Base-by-base conservation (phyloP, 2,329 filamentous ascomycete genomes). In the Penicillium aurantiogriseum region DNA sequence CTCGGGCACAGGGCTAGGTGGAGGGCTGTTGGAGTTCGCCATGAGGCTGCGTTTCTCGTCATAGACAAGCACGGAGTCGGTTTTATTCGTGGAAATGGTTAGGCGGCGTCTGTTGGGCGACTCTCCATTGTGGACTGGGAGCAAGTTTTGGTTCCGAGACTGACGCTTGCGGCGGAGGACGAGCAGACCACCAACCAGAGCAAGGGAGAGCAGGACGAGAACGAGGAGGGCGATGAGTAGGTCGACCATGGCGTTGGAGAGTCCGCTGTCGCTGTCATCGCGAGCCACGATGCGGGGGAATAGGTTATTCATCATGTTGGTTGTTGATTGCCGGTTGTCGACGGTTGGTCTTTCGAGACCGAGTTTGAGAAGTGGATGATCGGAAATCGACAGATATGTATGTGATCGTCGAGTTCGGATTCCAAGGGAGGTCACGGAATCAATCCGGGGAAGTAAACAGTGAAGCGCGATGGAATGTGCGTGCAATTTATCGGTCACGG, bases 1-100 rank as follows among this genome's bases (percentile, higher is more conserved):
- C 79, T 97, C 90, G 21, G 94, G 94, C 29, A 97, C 90, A n/a
- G 89, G 88, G 45, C 88, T 90, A 67, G 88, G 80, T 23, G 92
- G 90, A 17, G 91, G 88, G 62, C 86, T 88, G 59, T 83, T 81
- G 33, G 90, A 89, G 76, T 90, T 90, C 63, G 87, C 83, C 65
- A 93, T 85, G 77, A 95, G 87, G 63, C 86, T 86, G 71, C 88
- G 86, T 76, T 94, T 91, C 74, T 91, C 88, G 68, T 89, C 86
- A 73, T 91, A 89, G 68, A 94, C 85, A 60, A 91, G 83, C 64
- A 94, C 82, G 60, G 83, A 83, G 57, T 90, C 90, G 54, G 86
- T 85, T 72, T 85, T 86, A 69, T 80, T 79, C 17, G 81, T 71
- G 45, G 76, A 79, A 63, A 87, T 84, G 29, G 84, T 87, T 17